Evolutionary conservation across 306 rosid species (phyloP).

Genomic region (Senna siamea): DNA sequence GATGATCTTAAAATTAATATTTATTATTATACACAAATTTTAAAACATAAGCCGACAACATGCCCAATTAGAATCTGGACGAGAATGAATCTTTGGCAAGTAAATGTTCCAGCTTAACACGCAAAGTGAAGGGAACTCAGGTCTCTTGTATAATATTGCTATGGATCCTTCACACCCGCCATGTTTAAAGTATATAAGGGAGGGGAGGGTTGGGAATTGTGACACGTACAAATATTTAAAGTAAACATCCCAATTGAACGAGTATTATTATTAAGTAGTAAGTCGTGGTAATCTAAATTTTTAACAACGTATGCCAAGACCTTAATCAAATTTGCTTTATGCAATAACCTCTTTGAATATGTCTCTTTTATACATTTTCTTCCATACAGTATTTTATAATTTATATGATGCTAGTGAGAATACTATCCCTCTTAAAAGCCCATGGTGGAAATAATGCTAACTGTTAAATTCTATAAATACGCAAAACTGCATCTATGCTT

Average conservation of each 20-base stretch:
- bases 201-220: background rate
- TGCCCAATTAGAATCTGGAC: background rate
- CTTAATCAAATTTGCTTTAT: background rate
- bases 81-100: background rate
- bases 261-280: too few species aligned
- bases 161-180: background rate
- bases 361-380: background rate
- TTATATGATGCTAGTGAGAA: background rate
- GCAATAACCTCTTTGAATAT: background rate
- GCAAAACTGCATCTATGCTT: slow-evolving; percentile 23
- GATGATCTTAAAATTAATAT: too few species aligned
- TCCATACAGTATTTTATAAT: background rate
- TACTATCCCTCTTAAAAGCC: background rate
- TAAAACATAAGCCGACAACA: too few species aligned
- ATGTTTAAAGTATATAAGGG: too few species aligned
- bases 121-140: background rate
- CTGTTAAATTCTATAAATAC: background rate
- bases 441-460: background rate
- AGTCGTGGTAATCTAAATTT: background rate
- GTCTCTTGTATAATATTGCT: background rate
- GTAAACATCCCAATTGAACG: background rate
- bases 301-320: background rate
- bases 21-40: too few species aligned
- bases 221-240: background rate
- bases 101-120: background rate